Evolutionary conservation across 306 rosid genomes (phyloP).

Genomic region (Myrica gale): DNA sequence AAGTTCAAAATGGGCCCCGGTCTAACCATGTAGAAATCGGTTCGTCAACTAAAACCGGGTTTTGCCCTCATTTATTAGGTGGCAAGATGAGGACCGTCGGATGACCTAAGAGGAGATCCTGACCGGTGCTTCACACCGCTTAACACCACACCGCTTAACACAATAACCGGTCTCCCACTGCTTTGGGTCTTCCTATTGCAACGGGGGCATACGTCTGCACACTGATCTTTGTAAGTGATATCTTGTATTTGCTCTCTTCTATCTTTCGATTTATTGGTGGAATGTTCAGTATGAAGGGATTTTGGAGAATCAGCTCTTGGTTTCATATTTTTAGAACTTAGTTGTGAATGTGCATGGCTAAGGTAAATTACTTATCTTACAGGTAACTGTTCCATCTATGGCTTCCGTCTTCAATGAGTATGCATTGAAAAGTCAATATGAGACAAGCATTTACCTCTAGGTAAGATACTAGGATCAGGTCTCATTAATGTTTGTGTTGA

Average conservation of each 20-base stretch:
- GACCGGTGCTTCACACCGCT: too few species aligned
- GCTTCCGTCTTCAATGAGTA: conserved; percentile 98
- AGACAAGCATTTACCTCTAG: conserved; percentile 99
- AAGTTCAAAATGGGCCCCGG: too few species aligned
- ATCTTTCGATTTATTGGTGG: background rate
- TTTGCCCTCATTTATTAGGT: too few species aligned
- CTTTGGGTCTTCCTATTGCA: conserved; percentile 73
- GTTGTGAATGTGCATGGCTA: conserved; percentile 16
- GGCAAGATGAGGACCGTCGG: too few species aligned
- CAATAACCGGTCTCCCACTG: too few species aligned
- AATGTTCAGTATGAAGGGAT: background rate
- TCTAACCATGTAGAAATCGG: too few species aligned
- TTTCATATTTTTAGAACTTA: conserved; percentile 20
- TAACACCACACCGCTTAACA: too few species aligned
- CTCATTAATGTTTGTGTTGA: background rate
- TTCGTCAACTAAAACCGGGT: too few species aligned
- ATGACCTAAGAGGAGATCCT: too few species aligned
- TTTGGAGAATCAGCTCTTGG: conserved; percentile 4
- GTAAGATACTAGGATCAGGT: conserved; percentile 34
- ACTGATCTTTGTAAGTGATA: conserved; percentile 70
- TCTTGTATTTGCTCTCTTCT: conserved; percentile 9
- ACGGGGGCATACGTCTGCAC: conserved; percentile 83
- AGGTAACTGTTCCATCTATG: conserved; percentile 96
- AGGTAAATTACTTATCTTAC: conserved; percentile 37
- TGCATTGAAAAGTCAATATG: conserved; percentile 99